Percentiles rank a stretch among this genome's conserved stretches.
Conservation (phyloP, 164 flowering plant species). For the Nymphaea thermarum region DNA sequence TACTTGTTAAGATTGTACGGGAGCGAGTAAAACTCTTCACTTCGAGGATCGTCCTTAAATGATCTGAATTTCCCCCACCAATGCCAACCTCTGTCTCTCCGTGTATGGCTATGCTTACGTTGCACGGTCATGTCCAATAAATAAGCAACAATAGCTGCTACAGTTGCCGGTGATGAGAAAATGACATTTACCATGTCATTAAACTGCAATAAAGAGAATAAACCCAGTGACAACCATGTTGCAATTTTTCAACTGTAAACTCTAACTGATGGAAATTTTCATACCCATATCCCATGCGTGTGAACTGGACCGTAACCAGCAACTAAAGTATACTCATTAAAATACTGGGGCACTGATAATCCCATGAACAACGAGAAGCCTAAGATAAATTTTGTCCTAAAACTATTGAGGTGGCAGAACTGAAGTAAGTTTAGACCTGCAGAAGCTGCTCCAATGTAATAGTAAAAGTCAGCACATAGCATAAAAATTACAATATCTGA, state of each 20-base stretch:
- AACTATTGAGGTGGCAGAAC: slow-evolving; percentile 94
- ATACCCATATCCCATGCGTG: slow-evolving; percentile 43
- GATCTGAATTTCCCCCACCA: slow-evolving; percentile 81
- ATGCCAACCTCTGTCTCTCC: slow-evolving; percentile 73
- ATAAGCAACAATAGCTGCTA: slow-evolving; percentile 42
- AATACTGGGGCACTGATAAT: slow-evolving; percentile 82
- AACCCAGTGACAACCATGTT: not conserved
- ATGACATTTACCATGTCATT: slow-evolving; percentile 62
- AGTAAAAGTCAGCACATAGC: not conserved
- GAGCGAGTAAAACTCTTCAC: slow-evolving; percentile 76
- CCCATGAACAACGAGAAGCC: slow-evolving; percentile 92
- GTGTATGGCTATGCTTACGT: slow-evolving; percentile 21
- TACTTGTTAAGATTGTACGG: slow-evolving; percentile 67
- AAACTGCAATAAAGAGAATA: slow-evolving; percentile 36
- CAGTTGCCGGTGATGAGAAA: slow-evolving; percentile 77
- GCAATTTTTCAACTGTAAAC: not conserved
- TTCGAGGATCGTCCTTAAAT: slow-evolving; percentile 50
- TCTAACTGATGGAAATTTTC: not conserved
- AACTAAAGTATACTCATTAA: slow-evolving; percentile 33
- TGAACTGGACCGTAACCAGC: slow-evolving; percentile 73
- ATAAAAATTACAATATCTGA: not conserved
- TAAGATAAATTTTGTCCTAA: slow-evolving; percentile 72
- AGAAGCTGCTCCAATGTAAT: slow-evolving; percentile 37
- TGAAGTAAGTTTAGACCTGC: slow-evolving; percentile 82
- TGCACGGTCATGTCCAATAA: slow-evolving; percentile 61